Percentiles rank a stretch among this genome's conserved stretches.
phyloP scores from a whole-genome alignment of 2,329 filamentous ascomycete species.

The Trichoderma asperellum region DNA sequence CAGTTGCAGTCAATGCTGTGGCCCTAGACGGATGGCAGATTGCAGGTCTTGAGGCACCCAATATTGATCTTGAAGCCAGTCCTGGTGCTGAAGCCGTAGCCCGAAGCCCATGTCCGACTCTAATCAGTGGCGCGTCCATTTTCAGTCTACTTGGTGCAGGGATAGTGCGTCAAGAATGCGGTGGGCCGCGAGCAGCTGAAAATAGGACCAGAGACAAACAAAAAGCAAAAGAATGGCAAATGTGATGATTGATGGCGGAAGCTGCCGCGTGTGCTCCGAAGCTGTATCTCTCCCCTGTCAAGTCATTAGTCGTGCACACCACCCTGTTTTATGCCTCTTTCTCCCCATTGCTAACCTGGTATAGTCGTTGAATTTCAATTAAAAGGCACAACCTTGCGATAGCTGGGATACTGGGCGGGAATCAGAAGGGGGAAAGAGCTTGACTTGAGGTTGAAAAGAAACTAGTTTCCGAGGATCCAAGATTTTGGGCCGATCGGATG shows the following conservation, averaged over 20 bases:
- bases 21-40: conserved; percentile 31
- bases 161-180: conserved; percentile 12
- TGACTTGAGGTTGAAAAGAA: background rate
- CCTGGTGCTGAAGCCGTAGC: background rate
- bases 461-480: background rate
- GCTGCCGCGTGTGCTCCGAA: background rate
- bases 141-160: background rate
- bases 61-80: background rate
- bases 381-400: background rate
- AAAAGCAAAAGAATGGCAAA: background rate
- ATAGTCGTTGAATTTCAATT: background rate
- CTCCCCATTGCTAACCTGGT: background rate
- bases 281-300: conserved; percentile 4
- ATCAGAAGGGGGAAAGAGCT: background rate
- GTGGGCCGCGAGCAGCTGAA: conserved; percentile 22
- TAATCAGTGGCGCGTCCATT: conserved; percentile 23
- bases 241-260: background rate
- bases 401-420: background rate
- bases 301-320: background rate
- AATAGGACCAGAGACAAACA: background rate
- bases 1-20: conserved; percentile 6
- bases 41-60: background rate
- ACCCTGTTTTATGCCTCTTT: background rate
- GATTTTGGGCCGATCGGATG: conserved; percentile 27
- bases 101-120: conserved; percentile 23